These are phyloP conservation scores for Ceratocystis eucalypticola DNA, from an alignment of 2,329 filamentous ascomycete genomes.

Conservation along the genomic window DNA sequence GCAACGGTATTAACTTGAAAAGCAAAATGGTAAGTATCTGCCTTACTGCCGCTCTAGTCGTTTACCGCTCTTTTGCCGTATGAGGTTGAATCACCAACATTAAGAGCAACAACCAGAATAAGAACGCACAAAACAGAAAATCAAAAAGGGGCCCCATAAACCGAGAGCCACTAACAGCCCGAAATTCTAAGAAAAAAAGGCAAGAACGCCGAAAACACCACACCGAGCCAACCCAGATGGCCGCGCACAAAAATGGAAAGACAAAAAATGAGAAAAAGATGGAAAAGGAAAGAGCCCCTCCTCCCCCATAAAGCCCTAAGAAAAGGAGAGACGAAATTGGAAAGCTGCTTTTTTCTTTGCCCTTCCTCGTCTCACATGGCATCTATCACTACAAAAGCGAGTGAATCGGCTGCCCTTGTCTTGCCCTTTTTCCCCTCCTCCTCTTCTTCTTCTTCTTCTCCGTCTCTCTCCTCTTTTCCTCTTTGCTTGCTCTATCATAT, in stretches of 20 bases:
- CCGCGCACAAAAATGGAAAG: neutral
- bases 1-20: neutral
- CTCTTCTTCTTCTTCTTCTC: neutral
- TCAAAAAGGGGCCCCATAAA: neutral
- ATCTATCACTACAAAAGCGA: neutral
- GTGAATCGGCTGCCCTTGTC: neutral
- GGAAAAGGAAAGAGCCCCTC: neutral
- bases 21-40: neutral
- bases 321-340: neutral
- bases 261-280: neutral
- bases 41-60: neutral
- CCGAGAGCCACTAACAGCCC: too few species aligned
- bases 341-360: neutral
- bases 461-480: neutral
- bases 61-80: neutral
- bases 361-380: neutral
- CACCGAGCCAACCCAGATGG: neutral
- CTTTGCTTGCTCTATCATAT: neutral
- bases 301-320: neutral
- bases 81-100: constrained; percentile 9
- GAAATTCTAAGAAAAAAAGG: neutral
- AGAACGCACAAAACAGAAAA: neutral
- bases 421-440: too few species aligned
- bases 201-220: neutral
- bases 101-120: neutral